Percentiles rank a stretch among this genome's conserved stretches.
Evolutionary conservation across 2,329 filamentous ascomycete genomes (phyloP).

Genomic region (Talaromyces sp.): DNA sequence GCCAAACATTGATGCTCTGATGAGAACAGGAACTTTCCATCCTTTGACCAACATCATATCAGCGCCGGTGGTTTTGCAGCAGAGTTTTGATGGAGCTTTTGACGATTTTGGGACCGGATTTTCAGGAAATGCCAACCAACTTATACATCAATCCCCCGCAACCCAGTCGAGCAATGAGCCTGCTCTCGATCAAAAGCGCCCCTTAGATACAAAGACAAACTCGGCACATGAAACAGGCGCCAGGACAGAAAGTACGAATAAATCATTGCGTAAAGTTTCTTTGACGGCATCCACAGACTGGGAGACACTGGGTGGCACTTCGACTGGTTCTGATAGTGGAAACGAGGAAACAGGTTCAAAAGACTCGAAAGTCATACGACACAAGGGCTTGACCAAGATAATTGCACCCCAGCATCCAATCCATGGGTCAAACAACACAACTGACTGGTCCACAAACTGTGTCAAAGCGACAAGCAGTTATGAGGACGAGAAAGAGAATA

Average conservation of each 20-base stretch:
- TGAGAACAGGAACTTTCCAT: conserved; percentile 2
- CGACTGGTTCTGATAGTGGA: neutral
- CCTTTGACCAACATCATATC: conserved; percentile 6
- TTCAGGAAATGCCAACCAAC: neutral
- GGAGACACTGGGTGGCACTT: neutral
- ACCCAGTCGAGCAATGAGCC: neutral
- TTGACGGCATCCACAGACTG: neutral
- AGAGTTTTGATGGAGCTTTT: neutral
- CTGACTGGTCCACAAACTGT: neutral
- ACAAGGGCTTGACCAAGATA: too few species aligned
- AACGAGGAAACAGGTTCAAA: neutral
- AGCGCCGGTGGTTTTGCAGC: neutral
- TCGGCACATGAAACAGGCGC: too few species aligned
- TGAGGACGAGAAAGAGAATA: neutral
- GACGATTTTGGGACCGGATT: neutral
- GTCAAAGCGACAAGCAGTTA: neutral
- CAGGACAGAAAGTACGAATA: neutral
- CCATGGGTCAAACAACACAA: too few species aligned
- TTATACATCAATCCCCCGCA: neutral
- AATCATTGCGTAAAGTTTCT: neutral
- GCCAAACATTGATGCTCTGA: neutral
- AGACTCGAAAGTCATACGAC: neutral
- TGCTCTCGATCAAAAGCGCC: too few species aligned
- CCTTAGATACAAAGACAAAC: too few species aligned
- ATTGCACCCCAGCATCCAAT: neutral